Percentiles rank a stretch among this genome's conserved stretches.
Evolutionary conservation across 495 filamentous ascomycete species (phyloP).

Genomic region (Lepidopterella palustris): DNA sequence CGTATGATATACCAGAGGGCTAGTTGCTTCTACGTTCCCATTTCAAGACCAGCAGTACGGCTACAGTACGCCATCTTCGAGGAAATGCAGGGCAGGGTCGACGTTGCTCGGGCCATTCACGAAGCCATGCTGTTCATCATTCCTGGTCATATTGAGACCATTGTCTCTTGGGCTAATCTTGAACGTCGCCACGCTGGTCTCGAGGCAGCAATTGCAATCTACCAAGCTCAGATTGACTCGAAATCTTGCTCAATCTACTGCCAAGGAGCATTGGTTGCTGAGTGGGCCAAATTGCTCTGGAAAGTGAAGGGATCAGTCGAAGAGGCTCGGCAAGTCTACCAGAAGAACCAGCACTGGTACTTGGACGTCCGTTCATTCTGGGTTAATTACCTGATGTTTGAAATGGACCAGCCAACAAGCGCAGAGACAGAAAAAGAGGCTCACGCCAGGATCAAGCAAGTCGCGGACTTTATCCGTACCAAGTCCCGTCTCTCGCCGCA

Average conservation of each 20-base stretch:
- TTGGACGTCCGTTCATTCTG: conserved; percentile 86
- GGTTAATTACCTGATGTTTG: conserved; percentile 82
- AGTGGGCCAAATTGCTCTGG: conserved; percentile 87
- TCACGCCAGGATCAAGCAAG: conserved; percentile 66
- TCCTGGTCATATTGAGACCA: conserved; percentile 78
- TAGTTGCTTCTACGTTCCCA: conserved; percentile 74
- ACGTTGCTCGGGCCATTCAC: conserved; percentile 77
- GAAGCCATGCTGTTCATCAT: conserved; percentile 63
- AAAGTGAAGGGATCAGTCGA: conserved; percentile 80
- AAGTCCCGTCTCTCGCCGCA: conserved; percentile 65
- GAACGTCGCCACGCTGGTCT: conserved; percentile 77
- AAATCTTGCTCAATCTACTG: conserved; percentile 65
- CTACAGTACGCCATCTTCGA: conserved; percentile 94
- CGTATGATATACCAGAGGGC: conserved; percentile 91
- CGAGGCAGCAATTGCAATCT: conserved; percentile 80
- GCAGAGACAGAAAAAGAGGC: conserved; percentile 57
- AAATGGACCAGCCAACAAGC: conserved; percentile 78
- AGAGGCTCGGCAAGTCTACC: conserved; percentile 79
- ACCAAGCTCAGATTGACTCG: conserved; percentile 71
- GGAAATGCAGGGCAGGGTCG: conserved; percentile 67
- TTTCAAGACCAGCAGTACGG: conserved; percentile 70
- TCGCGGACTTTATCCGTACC: conserved; percentile 68
- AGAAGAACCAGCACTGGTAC: conserved; percentile 78
- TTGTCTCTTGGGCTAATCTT: conserved; percentile 82
- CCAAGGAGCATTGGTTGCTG: conserved; percentile 79